These are phyloP conservation scores for Calonectria fujianensis DNA, from an alignment of 2,329 filamentous ascomycete genomes.

Conservation along the genomic window DNA sequence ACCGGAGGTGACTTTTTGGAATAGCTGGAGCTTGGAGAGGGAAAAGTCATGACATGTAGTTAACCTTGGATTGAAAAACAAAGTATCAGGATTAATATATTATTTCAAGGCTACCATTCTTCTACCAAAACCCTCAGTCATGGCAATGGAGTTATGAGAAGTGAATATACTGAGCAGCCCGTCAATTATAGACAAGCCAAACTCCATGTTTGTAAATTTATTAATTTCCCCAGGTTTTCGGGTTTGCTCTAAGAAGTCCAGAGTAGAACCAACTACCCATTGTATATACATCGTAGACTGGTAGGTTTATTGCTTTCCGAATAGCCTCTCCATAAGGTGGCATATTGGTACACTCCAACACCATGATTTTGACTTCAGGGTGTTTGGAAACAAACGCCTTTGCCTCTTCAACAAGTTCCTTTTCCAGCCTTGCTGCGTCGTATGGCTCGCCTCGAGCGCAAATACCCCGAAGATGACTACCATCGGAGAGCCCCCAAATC, in stretches of 20 bases:
- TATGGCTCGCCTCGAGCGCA: constrained; percentile 47
- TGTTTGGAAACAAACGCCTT: constrained; percentile 38
- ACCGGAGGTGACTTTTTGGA: constrained; percentile 47
- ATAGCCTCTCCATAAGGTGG: constrained; percentile 59
- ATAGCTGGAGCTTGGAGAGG: neutral
- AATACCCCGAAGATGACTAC: constrained; percentile 48
- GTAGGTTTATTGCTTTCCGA: constrained; percentile 54
- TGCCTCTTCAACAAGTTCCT: constrained; percentile 50
- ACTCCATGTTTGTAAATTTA: neutral
- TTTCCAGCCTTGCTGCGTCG: constrained; percentile 42
- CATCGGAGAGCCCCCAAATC: constrained; percentile 51
- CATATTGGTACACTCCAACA: constrained; percentile 62
- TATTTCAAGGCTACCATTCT: neutral
- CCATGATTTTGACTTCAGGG: constrained; percentile 47
- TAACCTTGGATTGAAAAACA: neutral
- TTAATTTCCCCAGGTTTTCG: constrained; percentile 26
- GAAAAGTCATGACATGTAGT: neutral
- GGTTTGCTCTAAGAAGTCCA: constrained; percentile 49
- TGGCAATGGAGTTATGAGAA: neutral
- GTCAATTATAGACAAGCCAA: too few species aligned
- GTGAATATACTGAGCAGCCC: neutral
- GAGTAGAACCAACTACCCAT: constrained; percentile 61
- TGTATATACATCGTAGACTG: constrained; percentile 62
- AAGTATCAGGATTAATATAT: neutral
- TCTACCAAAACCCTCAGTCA: neutral